Base-by-base conservation (phyloP, 805 yeast genomes). In the Myxozyma melibiosi region DNA sequence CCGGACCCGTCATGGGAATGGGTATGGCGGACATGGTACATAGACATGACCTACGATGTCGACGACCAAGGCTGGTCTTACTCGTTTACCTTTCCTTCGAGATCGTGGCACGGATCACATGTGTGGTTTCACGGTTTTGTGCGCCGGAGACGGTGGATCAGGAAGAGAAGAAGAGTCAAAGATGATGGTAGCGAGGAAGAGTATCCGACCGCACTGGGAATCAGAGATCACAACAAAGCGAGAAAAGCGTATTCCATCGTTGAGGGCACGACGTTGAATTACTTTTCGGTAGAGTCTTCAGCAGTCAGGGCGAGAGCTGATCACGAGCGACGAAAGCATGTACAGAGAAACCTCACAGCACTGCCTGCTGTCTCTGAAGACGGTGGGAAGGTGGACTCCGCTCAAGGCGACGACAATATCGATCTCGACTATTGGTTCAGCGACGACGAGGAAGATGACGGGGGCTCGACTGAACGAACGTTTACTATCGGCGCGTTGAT, bases 1-100 rank as follows among this genome's bases (percentile, higher is more conserved):
- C 88, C 88, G 1, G 85, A 81, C 61, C 73, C 80, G 22, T 70
- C 76, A 41, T 85, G 90, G 90, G 66, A 70, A 53, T 85, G 90
- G 90, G 68, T 57, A 8, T 85, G 90, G 90, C 76, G 76, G 13
- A 74, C 77, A 53, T 88, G 95, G 95, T 84, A 83, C 65, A 84
- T 86, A 2, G 76, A 84, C 57, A 85, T 88, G 92, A 67, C 73
- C 3, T 71, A 73, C 39, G 90, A 86, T 66, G 86, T 82, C 20
- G 96, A 88, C 69, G 91, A 86, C 65, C 87, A 85, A 66, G 96
- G 96, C n/a, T 88, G 96, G 96, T 68, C 78, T 31, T 88, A 88
- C 66, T 77, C 86, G 55, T 74, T 80, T 71, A 63, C 77, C 24
- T 80, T 84, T 58, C 69, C 73, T 8, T 72, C 80, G 20, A 65